These are phyloP conservation scores for Corinectria fuckeliana DNA, from an alignment of 2,329 filamentous ascomycete genomes.

Conservation along the genomic window DNA sequence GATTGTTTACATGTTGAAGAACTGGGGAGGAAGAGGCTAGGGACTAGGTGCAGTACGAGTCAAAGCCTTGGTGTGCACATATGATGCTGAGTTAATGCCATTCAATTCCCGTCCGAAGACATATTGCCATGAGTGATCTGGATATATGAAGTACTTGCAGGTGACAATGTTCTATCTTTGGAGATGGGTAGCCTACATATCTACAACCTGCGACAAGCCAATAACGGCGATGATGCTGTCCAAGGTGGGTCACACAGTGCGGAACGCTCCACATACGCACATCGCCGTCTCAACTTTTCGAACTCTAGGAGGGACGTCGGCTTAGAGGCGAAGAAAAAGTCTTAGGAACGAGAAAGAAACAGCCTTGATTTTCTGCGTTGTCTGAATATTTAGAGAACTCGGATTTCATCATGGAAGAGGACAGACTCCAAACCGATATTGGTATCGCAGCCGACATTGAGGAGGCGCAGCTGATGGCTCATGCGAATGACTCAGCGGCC, in stretches of 20 bases:
- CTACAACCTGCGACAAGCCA: constrained; percentile 5
- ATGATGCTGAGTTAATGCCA: constrained; percentile 43
- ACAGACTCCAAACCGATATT: constrained; percentile 72
- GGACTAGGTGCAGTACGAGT: constrained; percentile 26
- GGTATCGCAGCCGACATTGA: constrained; percentile 73
- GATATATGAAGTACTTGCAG: constrained; percentile 16
- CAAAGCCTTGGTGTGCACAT: constrained; percentile 37
- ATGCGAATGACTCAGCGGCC: constrained; percentile 36
- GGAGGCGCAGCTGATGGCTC: constrained; percentile 47
- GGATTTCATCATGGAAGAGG: constrained; percentile 70
- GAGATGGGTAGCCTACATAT: no score
- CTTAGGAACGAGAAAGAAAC: neutral
- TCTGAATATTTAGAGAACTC: neutral
- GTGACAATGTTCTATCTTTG: neutral
- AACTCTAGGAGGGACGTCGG: neutral
- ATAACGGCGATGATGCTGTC: constrained; percentile 20
- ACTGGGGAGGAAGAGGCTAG: constrained; percentile 18
- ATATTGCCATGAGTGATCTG: neutral
- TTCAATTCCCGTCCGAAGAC: constrained; percentile 28
- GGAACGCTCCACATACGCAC: constrained; percentile 20
- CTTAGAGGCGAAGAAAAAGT: neutral
- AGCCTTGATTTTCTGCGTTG: neutral
- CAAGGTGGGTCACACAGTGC: constrained; percentile 35
- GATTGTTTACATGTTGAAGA: constrained; percentile 31
- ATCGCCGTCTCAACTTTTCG: constrained; percentile 32